Evolutionary conservation across 768 basidiomycete genomes (phyloP).

Genomic region (Collybia mongolica): DNA sequence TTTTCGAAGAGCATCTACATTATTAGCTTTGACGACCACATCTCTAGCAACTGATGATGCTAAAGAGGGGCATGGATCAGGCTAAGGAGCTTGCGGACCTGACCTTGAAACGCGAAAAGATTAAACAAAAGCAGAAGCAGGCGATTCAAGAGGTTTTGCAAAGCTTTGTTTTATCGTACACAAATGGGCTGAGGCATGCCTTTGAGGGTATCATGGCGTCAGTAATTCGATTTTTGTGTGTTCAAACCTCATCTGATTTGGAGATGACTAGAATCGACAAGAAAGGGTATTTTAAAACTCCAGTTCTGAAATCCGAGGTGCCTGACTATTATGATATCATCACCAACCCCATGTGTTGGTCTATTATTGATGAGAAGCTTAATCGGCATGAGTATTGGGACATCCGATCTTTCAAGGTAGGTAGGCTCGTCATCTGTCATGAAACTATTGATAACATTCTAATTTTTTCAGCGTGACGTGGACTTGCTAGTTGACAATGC

Average conservation of each 20-base stretch:
- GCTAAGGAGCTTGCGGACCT: conserved; percentile 67
- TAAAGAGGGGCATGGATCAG: conserved; percentile 76
- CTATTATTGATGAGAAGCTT: conserved; percentile 75
- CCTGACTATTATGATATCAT: conserved; percentile 92
- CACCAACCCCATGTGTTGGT: conserved; percentile 87
- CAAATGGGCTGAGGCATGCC: conserved; percentile 56
- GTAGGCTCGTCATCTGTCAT: neutral
- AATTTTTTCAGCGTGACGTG: conserved; percentile 63
- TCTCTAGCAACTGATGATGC: conserved; percentile 49
- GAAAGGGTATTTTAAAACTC: conserved; percentile 74
- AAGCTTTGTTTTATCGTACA: conserved; percentile 64
- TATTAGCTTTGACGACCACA: neutral
- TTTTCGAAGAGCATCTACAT: neutral
- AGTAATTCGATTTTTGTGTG: conserved; percentile 20
- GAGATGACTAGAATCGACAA: conserved; percentile 60
- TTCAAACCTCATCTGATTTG: conserved; percentile 4
- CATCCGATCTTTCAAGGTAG: conserved; percentile 68
- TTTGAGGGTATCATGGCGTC: conserved; percentile 75
- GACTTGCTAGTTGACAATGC: conserved; percentile 85
- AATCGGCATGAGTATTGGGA: conserved; percentile 84
- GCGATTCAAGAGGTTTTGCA: conserved; percentile 64
- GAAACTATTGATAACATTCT: neutral
- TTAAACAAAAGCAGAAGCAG: conserved; percentile 71
- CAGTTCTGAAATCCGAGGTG: conserved; percentile 75
- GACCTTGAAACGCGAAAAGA: conserved; percentile 74